Evolutionary conservation across 495 filamentous ascomycete species (phyloP).

Genomic region (Penicillium odoratum): DNA sequence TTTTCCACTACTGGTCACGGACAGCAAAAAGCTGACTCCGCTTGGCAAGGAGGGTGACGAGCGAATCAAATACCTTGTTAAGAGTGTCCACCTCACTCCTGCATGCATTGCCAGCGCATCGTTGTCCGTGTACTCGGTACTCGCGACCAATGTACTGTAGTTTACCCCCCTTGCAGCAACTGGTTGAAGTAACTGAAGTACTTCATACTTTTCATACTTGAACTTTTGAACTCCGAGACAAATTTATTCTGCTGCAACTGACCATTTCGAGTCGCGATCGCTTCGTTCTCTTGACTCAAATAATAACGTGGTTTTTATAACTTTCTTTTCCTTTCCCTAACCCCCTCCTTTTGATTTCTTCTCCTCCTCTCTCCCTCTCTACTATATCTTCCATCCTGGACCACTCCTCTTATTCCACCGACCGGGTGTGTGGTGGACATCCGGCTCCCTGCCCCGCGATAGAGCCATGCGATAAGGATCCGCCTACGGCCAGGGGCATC

Average conservation of each 20-base stretch:
- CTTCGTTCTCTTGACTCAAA: background rate
- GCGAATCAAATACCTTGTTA: conserved; percentile 30
- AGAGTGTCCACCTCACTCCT: conserved; percentile 33
- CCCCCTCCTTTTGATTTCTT: background rate
- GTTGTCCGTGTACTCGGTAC: conserved; percentile 21
- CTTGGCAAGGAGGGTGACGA: conserved; percentile 27
- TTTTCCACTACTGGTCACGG: conserved; percentile 7
- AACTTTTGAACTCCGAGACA: conserved; percentile 15
- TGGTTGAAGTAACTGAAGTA: conserved; percentile 4
- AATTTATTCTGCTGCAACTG: conserved; percentile 18
- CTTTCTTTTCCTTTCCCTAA: conserved; percentile 4
- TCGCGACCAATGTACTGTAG: conserved; percentile 13
- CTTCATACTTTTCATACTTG: conserved; percentile 5
- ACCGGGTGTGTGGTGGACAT: conserved; percentile 20
- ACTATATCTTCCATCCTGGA: conserved; percentile 24
- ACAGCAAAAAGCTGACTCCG: conserved; percentile 22
- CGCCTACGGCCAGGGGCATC: conserved; percentile 23
- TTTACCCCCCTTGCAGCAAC: conserved; percentile 15
- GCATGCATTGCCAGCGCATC: conserved; percentile 39
- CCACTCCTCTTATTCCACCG: conserved; percentile 8
- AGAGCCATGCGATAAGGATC: conserved; percentile 35
- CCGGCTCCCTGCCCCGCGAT: conserved; percentile 24
- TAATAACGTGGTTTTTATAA: conserved; percentile 7
- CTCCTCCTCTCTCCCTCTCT: conserved; percentile 3
- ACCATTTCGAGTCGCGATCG: conserved; percentile 24